These are phyloP conservation scores for Stachybotrys chartarum DNA, from an alignment of 2,329 filamentous ascomycete genomes.

Conservation along the genomic window DNA sequence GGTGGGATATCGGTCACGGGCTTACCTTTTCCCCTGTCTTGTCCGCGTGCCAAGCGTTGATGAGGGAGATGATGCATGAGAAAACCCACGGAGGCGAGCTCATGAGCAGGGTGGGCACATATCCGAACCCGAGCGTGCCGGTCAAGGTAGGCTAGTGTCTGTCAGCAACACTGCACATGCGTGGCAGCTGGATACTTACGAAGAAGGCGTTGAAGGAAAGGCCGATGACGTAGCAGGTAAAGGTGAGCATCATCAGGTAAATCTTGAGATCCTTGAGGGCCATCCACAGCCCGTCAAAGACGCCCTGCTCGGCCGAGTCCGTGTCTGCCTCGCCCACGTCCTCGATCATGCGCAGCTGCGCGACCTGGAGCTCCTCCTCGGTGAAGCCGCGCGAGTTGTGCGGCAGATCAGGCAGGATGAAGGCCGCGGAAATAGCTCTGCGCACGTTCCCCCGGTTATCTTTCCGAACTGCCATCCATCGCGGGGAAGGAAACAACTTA, in stretches of 20 bases:
- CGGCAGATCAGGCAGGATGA: constrained; percentile 48
- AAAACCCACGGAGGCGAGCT: constrained; percentile 53
- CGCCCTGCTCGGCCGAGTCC: constrained; percentile 40
- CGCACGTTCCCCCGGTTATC: too few relatives aligned
- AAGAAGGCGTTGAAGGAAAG: constrained; percentile 54
- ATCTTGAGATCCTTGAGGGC: constrained; percentile 55
- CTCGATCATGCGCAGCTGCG: constrained; percentile 48
- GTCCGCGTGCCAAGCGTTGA: constrained; percentile 50
- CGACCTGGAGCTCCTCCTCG: constrained; percentile 48
- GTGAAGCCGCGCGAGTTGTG: constrained; percentile 51
- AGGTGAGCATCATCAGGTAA: constrained; percentile 56
- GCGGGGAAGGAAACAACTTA: neutral
- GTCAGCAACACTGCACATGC: constrained; percentile 1
- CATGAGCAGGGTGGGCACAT: constrained; percentile 47
- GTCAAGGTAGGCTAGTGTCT: constrained; percentile 38
- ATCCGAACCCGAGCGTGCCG: constrained; percentile 42
- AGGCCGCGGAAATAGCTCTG: constrained; percentile 38
- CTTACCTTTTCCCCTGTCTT: constrained; percentile 43
- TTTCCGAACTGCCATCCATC: too few relatives aligned
- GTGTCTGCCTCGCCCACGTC: constrained; percentile 50
- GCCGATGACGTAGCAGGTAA: constrained; percentile 54
- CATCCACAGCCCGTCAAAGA: constrained; percentile 48
- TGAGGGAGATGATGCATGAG: constrained; percentile 47
- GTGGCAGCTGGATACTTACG: constrained; percentile 20
- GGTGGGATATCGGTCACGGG: neutral